phyloP scores from a whole-genome alignment of 108 stramenopile genomes.

The Aurantiochytrium sp. region DNA sequence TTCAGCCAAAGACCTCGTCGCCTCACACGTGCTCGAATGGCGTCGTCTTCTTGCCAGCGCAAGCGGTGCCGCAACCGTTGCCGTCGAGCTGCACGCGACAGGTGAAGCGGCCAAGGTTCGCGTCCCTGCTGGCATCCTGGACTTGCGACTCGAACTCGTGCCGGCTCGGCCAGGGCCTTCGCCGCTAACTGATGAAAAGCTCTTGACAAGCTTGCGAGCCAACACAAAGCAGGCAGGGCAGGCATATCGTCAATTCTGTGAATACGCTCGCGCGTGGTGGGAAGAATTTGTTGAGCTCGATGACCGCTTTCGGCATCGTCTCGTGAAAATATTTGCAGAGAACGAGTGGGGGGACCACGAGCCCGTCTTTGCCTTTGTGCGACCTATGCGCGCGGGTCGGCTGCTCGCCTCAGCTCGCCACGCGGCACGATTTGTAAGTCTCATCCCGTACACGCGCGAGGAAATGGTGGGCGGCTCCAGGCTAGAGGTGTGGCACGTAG shows the following conservation, averaged over 20 bases:
- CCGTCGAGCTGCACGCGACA: not conserved
- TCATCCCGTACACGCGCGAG: conserved; percentile 21
- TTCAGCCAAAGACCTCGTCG: not conserved
- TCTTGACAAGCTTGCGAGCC: not conserved
- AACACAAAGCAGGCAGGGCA: not conserved
- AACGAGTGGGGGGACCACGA: conserved; percentile 40
- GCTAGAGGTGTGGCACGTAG: conserved; percentile 35
- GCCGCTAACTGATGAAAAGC: not conserved
- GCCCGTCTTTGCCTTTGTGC: conserved; percentile 38
- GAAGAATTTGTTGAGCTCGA: conserved; percentile 14
- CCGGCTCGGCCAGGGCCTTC: not conserved
- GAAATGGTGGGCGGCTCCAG: not conserved
- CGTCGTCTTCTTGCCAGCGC: not conserved
- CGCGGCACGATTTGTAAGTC: conserved; percentile 29
- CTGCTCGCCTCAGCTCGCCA: conserved; percentile 21
- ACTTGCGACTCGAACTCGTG: not conserved
- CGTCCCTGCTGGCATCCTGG: not conserved
- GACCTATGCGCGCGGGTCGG: conserved; percentile 19
- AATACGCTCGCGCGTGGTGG: conserved; percentile 46
- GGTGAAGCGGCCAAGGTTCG: not conserved
- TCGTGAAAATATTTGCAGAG: conserved; percentile 34
- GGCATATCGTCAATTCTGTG: conserved; percentile 36
- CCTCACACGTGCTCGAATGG: not conserved
- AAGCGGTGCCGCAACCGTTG: not conserved
- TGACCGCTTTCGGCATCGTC: not conserved